Evolutionary conservation across 495 filamentous ascomycete genomes (phyloP).

Genomic region (Penicillium paxilli): DNA sequence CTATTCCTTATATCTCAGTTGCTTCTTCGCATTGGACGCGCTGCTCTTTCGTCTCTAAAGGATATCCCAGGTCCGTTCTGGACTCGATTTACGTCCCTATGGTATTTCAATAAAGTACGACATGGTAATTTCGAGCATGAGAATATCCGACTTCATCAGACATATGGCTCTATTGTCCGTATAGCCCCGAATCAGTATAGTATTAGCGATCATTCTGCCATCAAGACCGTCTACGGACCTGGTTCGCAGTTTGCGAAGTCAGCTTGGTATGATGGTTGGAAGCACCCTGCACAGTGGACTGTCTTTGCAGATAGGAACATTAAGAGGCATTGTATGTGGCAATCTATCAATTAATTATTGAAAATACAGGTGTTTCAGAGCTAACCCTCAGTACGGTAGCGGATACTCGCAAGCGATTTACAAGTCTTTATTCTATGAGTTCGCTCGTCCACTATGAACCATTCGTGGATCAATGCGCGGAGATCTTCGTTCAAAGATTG

Average conservation of each 20-base stretch:
- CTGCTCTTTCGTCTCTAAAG: constrained; percentile 33
- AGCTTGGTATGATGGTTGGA: constrained; percentile 41
- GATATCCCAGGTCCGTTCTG: constrained; percentile 53
- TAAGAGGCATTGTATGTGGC: constrained; percentile 37
- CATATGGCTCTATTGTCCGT: constrained; percentile 45
- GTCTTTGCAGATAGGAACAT: constrained; percentile 45
- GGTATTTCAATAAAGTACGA: constrained; percentile 50
- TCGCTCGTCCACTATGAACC: constrained; percentile 54
- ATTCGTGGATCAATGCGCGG: constrained; percentile 53
- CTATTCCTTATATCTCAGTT: constrained; percentile 10
- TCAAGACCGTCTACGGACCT: constrained; percentile 46
- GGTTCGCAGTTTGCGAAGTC: constrained; percentile 42
- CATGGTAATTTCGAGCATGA: constrained; percentile 44
- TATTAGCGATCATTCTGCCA: constrained; percentile 41
- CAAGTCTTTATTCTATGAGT: constrained; percentile 52
- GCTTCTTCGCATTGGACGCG: constrained; percentile 17
- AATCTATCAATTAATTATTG: background rate
- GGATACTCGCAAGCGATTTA: constrained; percentile 40
- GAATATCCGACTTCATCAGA: constrained; percentile 45
- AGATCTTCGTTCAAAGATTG: constrained; percentile 47
- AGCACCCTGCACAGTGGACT: constrained; percentile 34
- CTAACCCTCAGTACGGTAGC: constrained; percentile 14
- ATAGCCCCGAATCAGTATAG: constrained; percentile 52
- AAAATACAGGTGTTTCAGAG: too few relatives aligned
- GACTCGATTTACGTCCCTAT: constrained; percentile 55